Percentiles rank a stretch among this genome's conserved stretches.
These are phyloP conservation scores for Coniferiporia sulphurascens DNA, from an alignment of 1,284 basidiomycete genomes.

Conservation along the genomic window DNA sequence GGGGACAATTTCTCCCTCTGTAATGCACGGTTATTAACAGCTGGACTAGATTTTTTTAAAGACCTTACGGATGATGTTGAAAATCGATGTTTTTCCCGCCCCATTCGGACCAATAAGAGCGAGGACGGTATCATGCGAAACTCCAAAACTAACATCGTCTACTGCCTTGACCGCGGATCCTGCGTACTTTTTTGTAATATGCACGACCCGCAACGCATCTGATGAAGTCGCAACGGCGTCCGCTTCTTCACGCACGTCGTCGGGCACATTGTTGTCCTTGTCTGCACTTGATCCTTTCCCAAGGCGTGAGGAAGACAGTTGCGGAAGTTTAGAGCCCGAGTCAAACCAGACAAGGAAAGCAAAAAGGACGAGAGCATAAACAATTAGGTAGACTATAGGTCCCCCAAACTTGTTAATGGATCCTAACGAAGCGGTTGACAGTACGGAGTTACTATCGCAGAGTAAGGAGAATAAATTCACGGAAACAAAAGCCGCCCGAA, in stretches of 20 bases:
- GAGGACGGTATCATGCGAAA: conserved; percentile 60
- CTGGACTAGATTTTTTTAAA: neutral
- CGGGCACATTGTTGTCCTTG: conserved; percentile 12
- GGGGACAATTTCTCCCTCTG: conserved; percentile 58
- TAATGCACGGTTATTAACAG: neutral
- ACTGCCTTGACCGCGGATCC: conserved; percentile 50
- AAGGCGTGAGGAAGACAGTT: conserved; percentile 16
- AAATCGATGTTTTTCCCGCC: conserved; percentile 76
- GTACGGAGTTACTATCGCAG: conserved; percentile 52
- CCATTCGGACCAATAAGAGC: conserved; percentile 78
- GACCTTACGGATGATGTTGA: conserved; percentile 66
- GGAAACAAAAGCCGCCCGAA: conserved; percentile 64
- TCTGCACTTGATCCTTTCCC: conserved; percentile 19
- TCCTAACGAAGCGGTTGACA: conserved; percentile 45
- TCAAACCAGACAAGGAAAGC: conserved; percentile 57
- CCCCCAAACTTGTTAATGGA: conserved; percentile 62
- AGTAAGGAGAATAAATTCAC: conserved; percentile 75
- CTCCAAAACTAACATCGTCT: conserved; percentile 69
- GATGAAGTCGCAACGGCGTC: conserved; percentile 41
- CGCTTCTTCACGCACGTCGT: conserved; percentile 57
- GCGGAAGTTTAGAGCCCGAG: conserved; percentile 47
- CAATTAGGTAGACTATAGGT: conserved; percentile 69
- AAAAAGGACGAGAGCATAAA: conserved; percentile 50
- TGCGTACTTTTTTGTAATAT: conserved; percentile 62
- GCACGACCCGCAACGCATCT: conserved; percentile 60